Evolutionary conservation across 2,329 filamentous ascomycete genomes (phyloP).

Genomic region (Zasmidium cellare): DNA sequence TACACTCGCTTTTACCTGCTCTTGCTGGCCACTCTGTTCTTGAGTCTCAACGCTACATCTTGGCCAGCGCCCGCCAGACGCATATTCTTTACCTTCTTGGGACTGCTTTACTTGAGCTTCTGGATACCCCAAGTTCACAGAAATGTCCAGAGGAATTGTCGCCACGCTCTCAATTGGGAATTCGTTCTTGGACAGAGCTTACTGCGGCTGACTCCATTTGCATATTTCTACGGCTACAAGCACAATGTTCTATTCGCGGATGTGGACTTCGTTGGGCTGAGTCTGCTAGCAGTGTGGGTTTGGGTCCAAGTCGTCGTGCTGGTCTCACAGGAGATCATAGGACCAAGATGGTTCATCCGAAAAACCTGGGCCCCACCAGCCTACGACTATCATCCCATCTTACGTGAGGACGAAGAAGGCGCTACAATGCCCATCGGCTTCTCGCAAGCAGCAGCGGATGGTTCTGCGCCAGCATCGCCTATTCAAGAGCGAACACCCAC

Average conservation of each 20-base stretch:
- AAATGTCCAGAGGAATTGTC: conserved; percentile 87
- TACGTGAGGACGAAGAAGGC: conserved; percentile 81
- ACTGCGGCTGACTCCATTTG: conserved; percentile 74
- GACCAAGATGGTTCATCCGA: conserved; percentile 82
- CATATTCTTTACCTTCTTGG: conserved; percentile 62
- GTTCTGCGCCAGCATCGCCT: conserved; percentile 26
- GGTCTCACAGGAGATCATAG: conserved; percentile 79
- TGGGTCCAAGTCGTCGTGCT: conserved; percentile 82
- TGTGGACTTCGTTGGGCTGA: conserved; percentile 65
- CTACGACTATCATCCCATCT: conserved; percentile 92
- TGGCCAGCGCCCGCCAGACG: conserved; percentile 56
- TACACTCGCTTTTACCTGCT: conserved; percentile 64
- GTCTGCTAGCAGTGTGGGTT: conserved; percentile 71
- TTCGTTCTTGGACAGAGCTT: conserved; percentile 83
- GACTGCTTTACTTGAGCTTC: conserved; percentile 79
- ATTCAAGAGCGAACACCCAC: conserved; percentile 30
- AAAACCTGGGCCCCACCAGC: conserved; percentile 66
- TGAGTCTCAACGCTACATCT: conserved; percentile 60
- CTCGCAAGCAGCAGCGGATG: conserved; percentile 34
- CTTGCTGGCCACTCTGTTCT: conserved; percentile 57
- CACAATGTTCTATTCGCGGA: conserved; percentile 81
- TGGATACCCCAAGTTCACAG: conserved; percentile 92
- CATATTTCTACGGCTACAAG: conserved; percentile 78
- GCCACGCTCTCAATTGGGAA: conserved; percentile 85
- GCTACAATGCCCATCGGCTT: conserved; percentile 73